Percentiles rank a stretch among this genome's conserved stretches.
Conservation (phyloP, 306 rosid genomes). For the Trifolium repens region DNA sequence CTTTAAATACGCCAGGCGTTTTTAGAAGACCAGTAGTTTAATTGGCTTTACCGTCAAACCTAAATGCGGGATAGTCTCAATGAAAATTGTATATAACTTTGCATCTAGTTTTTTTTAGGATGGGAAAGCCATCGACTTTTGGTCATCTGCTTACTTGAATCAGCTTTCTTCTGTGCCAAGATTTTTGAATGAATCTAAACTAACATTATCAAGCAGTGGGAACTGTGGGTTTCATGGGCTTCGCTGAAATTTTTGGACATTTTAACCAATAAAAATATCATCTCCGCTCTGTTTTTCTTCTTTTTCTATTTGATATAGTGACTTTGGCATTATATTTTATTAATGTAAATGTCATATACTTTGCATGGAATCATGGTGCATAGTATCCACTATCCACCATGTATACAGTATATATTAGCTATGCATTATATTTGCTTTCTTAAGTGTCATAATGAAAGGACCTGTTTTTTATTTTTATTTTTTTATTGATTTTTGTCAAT, state of each 20-base stretch:
- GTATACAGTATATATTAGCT: conserved; percentile 7
- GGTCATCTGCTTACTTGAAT: conserved; percentile 14
- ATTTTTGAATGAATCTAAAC: conserved; percentile 19
- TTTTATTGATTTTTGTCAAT: neutral
- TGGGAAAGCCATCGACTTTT: conserved; percentile 5
- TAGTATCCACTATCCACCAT: neutral
- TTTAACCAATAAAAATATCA: conserved; percentile 3
- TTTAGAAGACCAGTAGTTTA: neutral
- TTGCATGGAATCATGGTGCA: neutral
- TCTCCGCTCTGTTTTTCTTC: neutral
- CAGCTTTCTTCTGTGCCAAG: conserved; percentile 9
- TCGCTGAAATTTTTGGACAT: neutral
- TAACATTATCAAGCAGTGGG: conserved; percentile 29
- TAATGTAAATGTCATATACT: neutral
- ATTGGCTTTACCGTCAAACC: neutral
- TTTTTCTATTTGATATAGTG: conserved; percentile 16
- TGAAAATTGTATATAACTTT: neutral
- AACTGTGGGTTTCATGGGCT: conserved; percentile 3
- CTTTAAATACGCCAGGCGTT: conserved; percentile 4
- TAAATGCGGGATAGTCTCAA: neutral
- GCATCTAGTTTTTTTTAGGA: conserved; percentile 7
- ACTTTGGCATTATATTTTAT: conserved; percentile 2
- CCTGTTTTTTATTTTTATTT: neutral
- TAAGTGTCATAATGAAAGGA: conserved; percentile 22
- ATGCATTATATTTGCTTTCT: neutral